Conservation (phyloP, 768 basidiomycete genomes). For the Hericium erinaceus region DNA sequence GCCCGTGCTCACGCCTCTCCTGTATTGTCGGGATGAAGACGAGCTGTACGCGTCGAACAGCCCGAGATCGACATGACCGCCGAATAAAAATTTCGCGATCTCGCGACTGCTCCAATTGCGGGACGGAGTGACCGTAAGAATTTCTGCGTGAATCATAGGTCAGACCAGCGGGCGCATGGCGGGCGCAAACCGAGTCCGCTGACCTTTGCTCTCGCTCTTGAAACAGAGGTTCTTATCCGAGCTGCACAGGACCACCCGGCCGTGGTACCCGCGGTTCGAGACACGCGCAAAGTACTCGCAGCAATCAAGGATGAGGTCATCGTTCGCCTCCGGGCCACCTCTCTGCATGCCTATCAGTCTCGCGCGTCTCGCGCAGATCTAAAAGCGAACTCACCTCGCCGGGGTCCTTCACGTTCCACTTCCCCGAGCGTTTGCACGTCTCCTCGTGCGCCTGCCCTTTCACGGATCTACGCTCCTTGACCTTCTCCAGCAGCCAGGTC, state of each 20-base stretch:
- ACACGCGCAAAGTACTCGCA: constrained; percentile 46
- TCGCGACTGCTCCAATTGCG: constrained; percentile 35
- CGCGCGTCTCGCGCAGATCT: background rate
- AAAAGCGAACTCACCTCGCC: constrained; percentile 31
- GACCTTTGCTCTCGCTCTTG: constrained; percentile 31
- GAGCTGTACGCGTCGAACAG: constrained; percentile 26
- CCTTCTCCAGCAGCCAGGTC: constrained; percentile 54
- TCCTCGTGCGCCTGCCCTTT: constrained; percentile 57
- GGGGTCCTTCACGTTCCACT: constrained; percentile 45
- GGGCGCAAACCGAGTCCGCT: background rate
- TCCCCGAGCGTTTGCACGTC: constrained; percentile 49
- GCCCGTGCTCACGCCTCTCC: constrained; percentile 11
- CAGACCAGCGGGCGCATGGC: background rate
- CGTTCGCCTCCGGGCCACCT: constrained; percentile 40
- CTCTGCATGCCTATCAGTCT: constrained; percentile 1
- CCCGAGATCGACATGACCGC: constrained; percentile 22
- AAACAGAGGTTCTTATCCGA: constrained; percentile 61
- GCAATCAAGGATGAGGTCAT: constrained; percentile 69
- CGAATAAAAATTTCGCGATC: constrained; percentile 40
- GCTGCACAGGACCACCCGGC: constrained; percentile 49
- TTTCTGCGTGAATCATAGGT: background rate
- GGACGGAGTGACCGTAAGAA: constrained; percentile 9
- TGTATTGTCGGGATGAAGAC: constrained; percentile 15
- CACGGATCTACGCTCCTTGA: constrained; percentile 44
- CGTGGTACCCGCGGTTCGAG: constrained; percentile 22